Evolutionary conservation across 2,329 filamentous ascomycete genomes (phyloP).

Genomic region (Talaromyces albobiverticillius): DNA sequence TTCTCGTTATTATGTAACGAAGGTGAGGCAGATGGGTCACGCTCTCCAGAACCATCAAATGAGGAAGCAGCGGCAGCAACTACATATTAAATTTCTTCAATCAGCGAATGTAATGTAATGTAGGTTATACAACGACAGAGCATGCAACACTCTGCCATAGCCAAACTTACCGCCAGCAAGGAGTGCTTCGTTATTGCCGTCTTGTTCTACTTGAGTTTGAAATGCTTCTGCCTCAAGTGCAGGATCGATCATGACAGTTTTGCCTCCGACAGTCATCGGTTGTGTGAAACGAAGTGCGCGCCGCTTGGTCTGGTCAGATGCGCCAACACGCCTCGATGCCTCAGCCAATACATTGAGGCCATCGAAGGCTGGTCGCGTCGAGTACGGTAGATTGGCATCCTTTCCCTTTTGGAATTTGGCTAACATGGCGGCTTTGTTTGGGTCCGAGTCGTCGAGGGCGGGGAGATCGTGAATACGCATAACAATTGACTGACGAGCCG

Average conservation of each 20-base stretch:
- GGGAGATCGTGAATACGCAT: slow-evolving; percentile 69
- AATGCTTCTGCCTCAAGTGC: slow-evolving; percentile 41
- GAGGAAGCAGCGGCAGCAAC: slow-evolving; percentile 25
- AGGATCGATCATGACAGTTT: slow-evolving; percentile 42
- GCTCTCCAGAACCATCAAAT: slow-evolving; percentile 32
- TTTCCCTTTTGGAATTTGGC: slow-evolving; percentile 33
- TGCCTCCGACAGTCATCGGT: slow-evolving; percentile 39
- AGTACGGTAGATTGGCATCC: slow-evolving; percentile 41
- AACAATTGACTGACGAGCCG: slow-evolving; percentile 72
- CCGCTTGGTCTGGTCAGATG: slow-evolving; percentile 46
- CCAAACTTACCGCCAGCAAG: slow-evolving; percentile 14
- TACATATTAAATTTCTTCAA: background rate
- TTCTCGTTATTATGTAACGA: slow-evolving; percentile 28
- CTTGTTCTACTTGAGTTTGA: slow-evolving; percentile 32
- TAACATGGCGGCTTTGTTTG: slow-evolving; percentile 37
- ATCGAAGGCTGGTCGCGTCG: slow-evolving; percentile 64
- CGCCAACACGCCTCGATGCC: slow-evolving; percentile 74
- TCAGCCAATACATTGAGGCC: slow-evolving; percentile 84
- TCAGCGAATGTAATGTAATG: background rate
- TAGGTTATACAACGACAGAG: background rate
- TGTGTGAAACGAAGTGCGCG: slow-evolving; percentile 37
- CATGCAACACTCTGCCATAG: background rate
- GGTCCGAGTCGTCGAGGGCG: slow-evolving; percentile 45
- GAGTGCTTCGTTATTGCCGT: slow-evolving; percentile 26
- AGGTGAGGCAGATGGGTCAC: slow-evolving; percentile 33